phyloP scores from a whole-genome alignment of 331 rosid genomes.

The Pyrus hybrid region DNA sequence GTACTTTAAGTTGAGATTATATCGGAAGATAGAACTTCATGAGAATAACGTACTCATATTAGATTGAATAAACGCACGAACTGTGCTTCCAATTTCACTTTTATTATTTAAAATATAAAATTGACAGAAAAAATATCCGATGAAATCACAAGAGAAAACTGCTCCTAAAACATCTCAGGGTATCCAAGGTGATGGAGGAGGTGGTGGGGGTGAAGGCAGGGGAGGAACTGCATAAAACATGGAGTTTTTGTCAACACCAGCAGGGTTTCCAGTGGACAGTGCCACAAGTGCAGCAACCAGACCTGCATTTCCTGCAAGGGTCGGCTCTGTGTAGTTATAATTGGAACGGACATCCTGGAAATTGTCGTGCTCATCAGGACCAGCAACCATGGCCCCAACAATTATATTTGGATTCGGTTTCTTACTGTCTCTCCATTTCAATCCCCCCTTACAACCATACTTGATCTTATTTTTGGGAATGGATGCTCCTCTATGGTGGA shows the following conservation, averaged over 20 bases:
- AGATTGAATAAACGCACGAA: background rate
- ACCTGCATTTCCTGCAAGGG: slow-evolving; percentile 10
- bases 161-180: background rate
- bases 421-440: background rate
- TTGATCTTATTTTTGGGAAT: too few species aligned
- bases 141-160: background rate
- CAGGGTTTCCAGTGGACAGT: background rate
- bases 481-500: background rate
- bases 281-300: slow-evolving; percentile 18
- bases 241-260: slow-evolving; percentile 7
- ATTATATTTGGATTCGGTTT: background rate
- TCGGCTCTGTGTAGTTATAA: background rate
- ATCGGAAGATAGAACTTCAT: background rate
- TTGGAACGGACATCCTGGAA: background rate
- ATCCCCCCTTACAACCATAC: too few species aligned
- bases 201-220: background rate
- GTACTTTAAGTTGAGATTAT: background rate
- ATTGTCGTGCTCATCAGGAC: background rate
- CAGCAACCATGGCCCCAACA: background rate
- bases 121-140: background rate
- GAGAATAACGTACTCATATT: background rate
- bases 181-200: background rate
- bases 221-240: slow-evolving; percentile 3
- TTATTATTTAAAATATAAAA: background rate
- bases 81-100: background rate